A percentile compares a stretch with the other conserved stretches of the same genome.
phyloP scores from a whole-genome alignment of 495 filamentous ascomycete species.

The Xylaria acuta region DNA sequence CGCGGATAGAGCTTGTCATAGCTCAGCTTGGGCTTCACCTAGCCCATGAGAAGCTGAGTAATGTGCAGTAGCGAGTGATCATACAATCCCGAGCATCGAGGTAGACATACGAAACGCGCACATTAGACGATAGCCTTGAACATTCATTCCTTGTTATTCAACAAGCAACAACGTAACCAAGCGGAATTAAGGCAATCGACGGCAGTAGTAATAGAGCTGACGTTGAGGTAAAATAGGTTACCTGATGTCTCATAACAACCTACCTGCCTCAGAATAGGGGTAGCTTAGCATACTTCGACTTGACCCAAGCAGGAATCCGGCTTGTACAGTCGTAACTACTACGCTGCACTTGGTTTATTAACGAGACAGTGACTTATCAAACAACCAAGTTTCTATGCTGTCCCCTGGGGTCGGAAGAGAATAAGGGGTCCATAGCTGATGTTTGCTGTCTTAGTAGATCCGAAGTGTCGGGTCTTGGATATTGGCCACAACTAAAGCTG shows the following conservation, averaged over 20 bases:
- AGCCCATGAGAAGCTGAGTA: neutral
- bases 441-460: neutral
- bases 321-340: neutral
- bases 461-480: neutral
- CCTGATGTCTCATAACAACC: neutral
- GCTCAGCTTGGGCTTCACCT: neutral
- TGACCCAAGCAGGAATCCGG: neutral
- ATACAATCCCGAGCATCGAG: neutral
- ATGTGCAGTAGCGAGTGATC: neutral
- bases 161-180: neutral
- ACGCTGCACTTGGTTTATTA: neutral
- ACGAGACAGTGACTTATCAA: neutral
- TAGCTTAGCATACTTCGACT: neutral
- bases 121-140: neutral
- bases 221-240: neutral
- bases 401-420: no score
- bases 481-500: neutral
- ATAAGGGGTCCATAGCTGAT: neutral
- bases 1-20: neutral
- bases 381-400: neutral
- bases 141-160: neutral
- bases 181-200: neutral
- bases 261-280: neutral
- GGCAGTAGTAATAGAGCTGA: neutral
- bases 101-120: neutral